Evolutionary conservation across 371 early-diverging fungal genomes (phyloP).

Genomic region (Lichtheimia corymbifera): DNA sequence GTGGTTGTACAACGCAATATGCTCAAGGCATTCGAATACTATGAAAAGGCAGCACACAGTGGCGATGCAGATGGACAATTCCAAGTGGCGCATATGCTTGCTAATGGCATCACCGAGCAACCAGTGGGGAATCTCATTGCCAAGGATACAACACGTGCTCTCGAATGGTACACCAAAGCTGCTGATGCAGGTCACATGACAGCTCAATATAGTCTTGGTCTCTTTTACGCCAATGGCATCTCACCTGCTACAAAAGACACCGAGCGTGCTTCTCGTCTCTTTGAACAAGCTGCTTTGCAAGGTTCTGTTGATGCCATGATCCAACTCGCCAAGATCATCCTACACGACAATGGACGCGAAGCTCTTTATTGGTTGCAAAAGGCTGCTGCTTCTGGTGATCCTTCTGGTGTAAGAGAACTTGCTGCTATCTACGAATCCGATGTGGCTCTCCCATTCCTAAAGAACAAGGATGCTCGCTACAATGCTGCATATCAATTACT

Average conservation of each 20-base stretch:
- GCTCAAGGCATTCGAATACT: conserved; percentile 19
- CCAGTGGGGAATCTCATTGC: conserved; percentile 6
- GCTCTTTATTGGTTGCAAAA: conserved; percentile 16
- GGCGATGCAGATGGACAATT: conserved; percentile 29
- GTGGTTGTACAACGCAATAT: conserved; percentile 22
- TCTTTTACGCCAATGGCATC: conserved; percentile 48
- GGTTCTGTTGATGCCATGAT: conserved; percentile 39
- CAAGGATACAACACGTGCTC: conserved; percentile 14
- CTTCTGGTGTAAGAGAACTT: conserved; percentile 21
- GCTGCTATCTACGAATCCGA: conserved; percentile 17
- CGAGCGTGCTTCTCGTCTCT: conserved; percentile 29
- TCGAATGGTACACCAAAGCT: conserved; percentile 28
- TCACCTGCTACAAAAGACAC: conserved; percentile 20
- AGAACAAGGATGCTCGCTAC: conserved; percentile 10
- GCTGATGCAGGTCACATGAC: conserved; percentile 32
- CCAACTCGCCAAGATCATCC: conserved; percentile 25
- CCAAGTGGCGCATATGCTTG: conserved; percentile 6
- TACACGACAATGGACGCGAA: conserved; percentile 3
- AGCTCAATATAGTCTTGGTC: conserved; percentile 44
- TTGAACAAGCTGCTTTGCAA: conserved; percentile 40
- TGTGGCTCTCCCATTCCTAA: neutral
- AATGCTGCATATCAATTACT: conserved; percentile 12
- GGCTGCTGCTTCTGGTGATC: conserved; percentile 9
- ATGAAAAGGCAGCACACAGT: conserved; percentile 11
- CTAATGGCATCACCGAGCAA: conserved; percentile 6